These are phyloP conservation scores for Fusarium verrucosum DNA, from an alignment of 2,329 filamentous ascomycete species.

Conservation along the genomic window DNA sequence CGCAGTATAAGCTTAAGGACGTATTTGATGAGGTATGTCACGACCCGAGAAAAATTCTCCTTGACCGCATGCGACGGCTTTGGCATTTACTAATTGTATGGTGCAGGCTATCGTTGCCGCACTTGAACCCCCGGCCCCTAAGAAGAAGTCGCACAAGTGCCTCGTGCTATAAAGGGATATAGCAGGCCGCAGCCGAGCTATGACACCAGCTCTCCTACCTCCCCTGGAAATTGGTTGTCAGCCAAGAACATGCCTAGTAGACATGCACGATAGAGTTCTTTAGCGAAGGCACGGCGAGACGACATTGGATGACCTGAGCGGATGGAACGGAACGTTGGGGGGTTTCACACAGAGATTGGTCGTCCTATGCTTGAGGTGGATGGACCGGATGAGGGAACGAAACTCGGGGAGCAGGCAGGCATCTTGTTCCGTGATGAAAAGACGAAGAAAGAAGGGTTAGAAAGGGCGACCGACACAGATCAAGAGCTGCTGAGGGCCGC, in stretches of 20 bases:
- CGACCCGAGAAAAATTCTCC: background rate
- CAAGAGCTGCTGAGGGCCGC: conserved; percentile 16
- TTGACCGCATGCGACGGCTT: background rate
- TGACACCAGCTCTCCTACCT: conserved; percentile 16
- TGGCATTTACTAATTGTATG: conserved; percentile 26
- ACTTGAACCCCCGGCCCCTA: conserved; percentile 84
- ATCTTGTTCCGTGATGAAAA: conserved; percentile 36
- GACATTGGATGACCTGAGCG: conserved; percentile 22
- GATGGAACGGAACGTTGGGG: conserved; percentile 20
- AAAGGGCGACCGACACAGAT: conserved; percentile 19
- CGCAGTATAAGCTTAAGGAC: conserved; percentile 98
- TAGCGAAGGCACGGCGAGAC: conserved; percentile 27
- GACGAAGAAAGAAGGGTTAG: conserved; percentile 24
- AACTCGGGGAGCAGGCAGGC: conserved; percentile 33
- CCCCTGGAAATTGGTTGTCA: conserved; percentile 25
- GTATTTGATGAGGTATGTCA: conserved; percentile 93
- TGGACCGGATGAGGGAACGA: conserved; percentile 39
- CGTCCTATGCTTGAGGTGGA: conserved; percentile 31
- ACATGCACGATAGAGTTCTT: conserved; percentile 27
- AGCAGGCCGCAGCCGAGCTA: conserved; percentile 16
- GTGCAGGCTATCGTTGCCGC: conserved; percentile 93
- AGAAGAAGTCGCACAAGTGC: conserved; percentile 79
- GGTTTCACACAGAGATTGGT: conserved; percentile 19
- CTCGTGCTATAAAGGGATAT: conserved; percentile 66
- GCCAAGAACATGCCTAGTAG: conserved; percentile 21